Evolutionary conservation across 2,329 filamentous ascomycete species (phyloP), one percentile per base, ranked within the genome.

Genomic region (Fusarium tricinctum): DNA sequence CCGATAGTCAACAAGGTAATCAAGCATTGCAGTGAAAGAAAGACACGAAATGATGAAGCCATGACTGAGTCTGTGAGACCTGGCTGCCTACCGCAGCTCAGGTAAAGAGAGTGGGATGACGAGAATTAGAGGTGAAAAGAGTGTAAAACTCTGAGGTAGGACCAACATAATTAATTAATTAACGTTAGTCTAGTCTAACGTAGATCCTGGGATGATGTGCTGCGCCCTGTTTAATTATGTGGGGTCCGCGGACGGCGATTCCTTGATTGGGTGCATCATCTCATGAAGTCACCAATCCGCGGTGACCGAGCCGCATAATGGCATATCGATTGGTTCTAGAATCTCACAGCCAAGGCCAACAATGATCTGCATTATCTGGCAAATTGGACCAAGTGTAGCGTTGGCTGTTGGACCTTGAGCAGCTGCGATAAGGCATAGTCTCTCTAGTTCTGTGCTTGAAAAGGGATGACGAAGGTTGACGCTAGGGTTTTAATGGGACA

Each of bases 221-320:
- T 53, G 28, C 30, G n/a, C 40, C 35, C 39, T 43, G 28, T 48
- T 42, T 42, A 32, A 28, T 26, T 28, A 30, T n/a, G 59, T 62
- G 60, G 58, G 58, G 39, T 22, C 45, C 10, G 19, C n/a, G n/a
- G 26, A 3, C 49, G 60, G 60, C 50, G 60, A 63, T 63, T 63
- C 58, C 60, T 43, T 49, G 10, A 50, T 60, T 40, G 19, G 49
- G 33, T 38, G 3, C 6, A 32, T 32, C 38, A 10, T 35, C 17
- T 42, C 17, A 13, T 22, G 6, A 19, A 22, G 23, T 39, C 38
- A 30, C 58, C 60, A 63, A 63, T 63, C 50, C 35, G 44, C 44
- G 22, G 14, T 5, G 28, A 12, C 58, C 20, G 26, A 40, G 23
- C 23, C n/a, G n/a, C 15, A 40, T 4, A 4, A 14, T 63, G 49